Evolutionary conservation across 2,329 filamentous ascomycete genomes (phyloP).

Genomic region (Salinomyces thailandicus): DNA sequence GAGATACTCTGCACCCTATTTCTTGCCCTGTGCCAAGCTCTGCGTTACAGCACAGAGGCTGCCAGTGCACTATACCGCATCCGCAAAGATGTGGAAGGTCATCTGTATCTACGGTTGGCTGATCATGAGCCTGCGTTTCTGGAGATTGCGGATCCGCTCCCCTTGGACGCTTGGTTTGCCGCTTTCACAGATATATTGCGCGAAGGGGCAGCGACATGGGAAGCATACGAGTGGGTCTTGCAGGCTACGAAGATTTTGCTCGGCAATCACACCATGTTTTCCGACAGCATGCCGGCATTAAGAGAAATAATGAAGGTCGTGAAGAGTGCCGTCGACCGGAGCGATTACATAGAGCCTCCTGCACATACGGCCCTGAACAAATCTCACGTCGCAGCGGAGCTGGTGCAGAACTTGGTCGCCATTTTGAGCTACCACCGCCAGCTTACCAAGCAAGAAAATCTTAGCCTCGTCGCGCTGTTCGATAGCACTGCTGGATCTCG

Average conservation of each 20-base stretch:
- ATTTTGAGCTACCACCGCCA: conserved; percentile 82
- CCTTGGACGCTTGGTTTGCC: conserved; percentile 26
- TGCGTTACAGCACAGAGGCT: conserved; percentile 1
- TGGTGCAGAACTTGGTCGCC: conserved; percentile 79
- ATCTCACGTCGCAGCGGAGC: conserved; percentile 76
- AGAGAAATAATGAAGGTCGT: conserved; percentile 63
- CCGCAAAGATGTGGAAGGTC: conserved; percentile 13
- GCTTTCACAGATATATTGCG: conserved; percentile 32
- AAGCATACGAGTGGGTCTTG: conserved; percentile 82
- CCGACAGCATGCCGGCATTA: conserved; percentile 61
- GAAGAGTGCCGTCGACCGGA: conserved; percentile 71
- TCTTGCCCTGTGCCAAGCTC: conserved; percentile 6
- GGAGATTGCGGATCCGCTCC: not conserved
- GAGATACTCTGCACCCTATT: conserved; percentile 2
- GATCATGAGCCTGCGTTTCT: not conserved
- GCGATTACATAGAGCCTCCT: conserved; percentile 72
- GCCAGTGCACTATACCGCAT: conserved; percentile 10
- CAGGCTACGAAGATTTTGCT: conserved; percentile 80
- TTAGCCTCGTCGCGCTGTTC: conserved; percentile 80
- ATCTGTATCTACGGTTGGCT: conserved; percentile 7
- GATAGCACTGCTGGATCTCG: conserved; percentile 58
- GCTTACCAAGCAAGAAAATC: conserved; percentile 74
- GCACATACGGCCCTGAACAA: conserved; percentile 68
- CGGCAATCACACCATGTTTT: conserved; percentile 79
- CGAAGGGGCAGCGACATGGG: conserved; percentile 46